These are phyloP conservation scores for Trichophyton simii DNA, from an alignment of 2,329 filamentous ascomycete species.

Conservation along the genomic window DNA sequence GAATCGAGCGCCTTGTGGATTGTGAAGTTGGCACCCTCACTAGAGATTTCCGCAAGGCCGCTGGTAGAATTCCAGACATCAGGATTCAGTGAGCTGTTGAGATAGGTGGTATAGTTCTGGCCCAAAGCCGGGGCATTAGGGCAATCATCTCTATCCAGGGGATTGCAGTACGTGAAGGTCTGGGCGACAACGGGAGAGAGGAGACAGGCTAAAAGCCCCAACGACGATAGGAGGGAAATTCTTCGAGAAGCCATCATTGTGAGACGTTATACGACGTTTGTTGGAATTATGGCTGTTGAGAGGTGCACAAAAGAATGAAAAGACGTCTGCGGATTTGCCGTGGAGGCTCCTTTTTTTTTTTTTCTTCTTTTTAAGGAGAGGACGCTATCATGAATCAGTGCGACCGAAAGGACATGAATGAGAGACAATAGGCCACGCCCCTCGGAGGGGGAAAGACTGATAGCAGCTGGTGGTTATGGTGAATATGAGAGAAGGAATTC, in stretches of 20 bases:
- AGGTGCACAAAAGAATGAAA: conserved; percentile 1
- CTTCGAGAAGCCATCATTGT: conserved; percentile 4
- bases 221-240: conserved; percentile 14
- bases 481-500: neutral
- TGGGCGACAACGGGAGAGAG: conserved; percentile 44
- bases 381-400: neutral
- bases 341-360: neutral
- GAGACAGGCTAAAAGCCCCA: conserved; percentile 21
- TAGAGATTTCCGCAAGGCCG: conserved; percentile 53
- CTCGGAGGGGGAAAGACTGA: neutral
- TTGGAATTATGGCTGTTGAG: neutral
- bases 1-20: conserved; percentile 66
- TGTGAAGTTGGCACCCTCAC: conserved; percentile 68
- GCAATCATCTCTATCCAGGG: conserved; percentile 59
- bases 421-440: conserved; percentile 2
- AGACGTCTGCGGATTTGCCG: neutral
- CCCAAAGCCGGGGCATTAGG: conserved; percentile 59
- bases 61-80: conserved; percentile 60
- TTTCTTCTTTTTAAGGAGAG: conserved; percentile 1
- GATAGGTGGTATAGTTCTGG: conserved; percentile 22
- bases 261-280: neutral
- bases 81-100: conserved; percentile 41
- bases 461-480: neutral
- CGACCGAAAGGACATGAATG: neutral
- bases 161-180: conserved; percentile 66